Conservation (phyloP, 208 protist species). For the Crithidia sp. region DNA sequence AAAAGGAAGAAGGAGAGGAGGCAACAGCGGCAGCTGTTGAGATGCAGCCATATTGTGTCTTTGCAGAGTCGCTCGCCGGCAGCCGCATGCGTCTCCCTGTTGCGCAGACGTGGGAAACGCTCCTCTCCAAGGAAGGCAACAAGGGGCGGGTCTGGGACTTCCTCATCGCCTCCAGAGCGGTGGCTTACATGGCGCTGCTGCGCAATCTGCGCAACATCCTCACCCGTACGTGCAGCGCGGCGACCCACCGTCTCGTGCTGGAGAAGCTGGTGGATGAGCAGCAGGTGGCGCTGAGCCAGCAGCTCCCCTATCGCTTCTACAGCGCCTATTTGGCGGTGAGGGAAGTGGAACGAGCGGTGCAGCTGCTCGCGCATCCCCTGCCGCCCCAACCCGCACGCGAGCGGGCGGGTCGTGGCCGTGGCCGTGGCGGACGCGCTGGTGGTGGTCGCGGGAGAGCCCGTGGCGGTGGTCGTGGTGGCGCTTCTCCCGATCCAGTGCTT, state of each 20-base stretch:
- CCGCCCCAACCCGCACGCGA: not conserved
- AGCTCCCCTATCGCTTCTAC: slow-evolving; percentile 95
- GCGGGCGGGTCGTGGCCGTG: not conserved
- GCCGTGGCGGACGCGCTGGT: not conserved
- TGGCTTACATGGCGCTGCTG: slow-evolving; percentile 97
- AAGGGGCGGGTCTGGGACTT: slow-evolving; percentile 88
- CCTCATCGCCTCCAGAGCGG: slow-evolving; percentile 74
- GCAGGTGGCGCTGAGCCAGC: slow-evolving; percentile 74
- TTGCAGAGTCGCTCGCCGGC: slow-evolving; percentile 72
- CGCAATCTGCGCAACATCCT: slow-evolving; percentile 96
- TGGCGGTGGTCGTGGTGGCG: slow-evolving; percentile 15
- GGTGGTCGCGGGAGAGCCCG: not conserved
- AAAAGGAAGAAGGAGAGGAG: not conserved
- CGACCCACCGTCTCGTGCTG: slow-evolving; percentile 66
- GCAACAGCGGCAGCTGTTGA: not conserved
- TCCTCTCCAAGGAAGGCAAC: slow-evolving; percentile 89
- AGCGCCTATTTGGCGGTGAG: slow-evolving; percentile 90
- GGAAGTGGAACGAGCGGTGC: slow-evolving; percentile 19
- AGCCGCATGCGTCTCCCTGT: slow-evolving; percentile 93
- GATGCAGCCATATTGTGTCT: slow-evolving; percentile 41
- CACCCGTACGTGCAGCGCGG: slow-evolving; percentile 51
- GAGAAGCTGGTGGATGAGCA: slow-evolving; percentile 53
- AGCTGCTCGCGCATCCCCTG: not conserved
- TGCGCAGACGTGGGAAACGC: slow-evolving; percentile 94
- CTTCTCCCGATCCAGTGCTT: no score